Evolutionary conservation across 768 basidiomycete species (phyloP), one percentile per base, ranked within the genome.

Genomic region (Psilocybe tampanensis): DNA sequence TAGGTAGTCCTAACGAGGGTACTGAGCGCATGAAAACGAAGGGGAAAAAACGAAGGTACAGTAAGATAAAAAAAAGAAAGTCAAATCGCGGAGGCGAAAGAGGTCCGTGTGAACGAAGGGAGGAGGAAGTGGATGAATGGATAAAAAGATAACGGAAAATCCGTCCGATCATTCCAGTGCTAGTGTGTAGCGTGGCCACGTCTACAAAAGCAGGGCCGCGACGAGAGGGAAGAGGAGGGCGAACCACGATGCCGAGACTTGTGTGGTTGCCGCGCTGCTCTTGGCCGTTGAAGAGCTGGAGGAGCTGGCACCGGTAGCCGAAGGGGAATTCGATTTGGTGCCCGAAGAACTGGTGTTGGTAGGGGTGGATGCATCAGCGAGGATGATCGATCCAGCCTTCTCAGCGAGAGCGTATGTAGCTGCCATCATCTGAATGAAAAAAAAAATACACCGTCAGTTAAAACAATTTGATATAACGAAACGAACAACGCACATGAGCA

Each of bases 321-420:
- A 6, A 11, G 26, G n/a, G n/a, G 26, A n/a, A n/a, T n/a, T n/a
- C n/a, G n/a, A n/a, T n/a, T n/a, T n/a, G n/a, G n/a, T n/a, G n/a
- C n/a, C n/a, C n/a, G n/a, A n/a, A n/a, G n/a, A 32, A 32, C 47
- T 15, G 29, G 9, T 48, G 45, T n/a, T 47, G 23, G 11, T 29
- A 17, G 45, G 26, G 6, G 13, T 24, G 29, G 44, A n/a, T n/a
- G 26, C 29, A 17, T n/a, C 47, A 19, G 26, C 18, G 29, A 52
- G 44, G 44, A 70, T 67, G 22, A 70, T 62, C 24, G 59, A 55
- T 12, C 64, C 65, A 41, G 65, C 69, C 34, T 60, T 47, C 52
- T 70, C 68, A 33, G 66, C 69, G n/a, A 69, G 52, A 33, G 64
- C 69, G 44, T 66, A 70, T 6, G 66, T 64, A 11, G 68, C 65